Percentiles rank a stretch among this genome's conserved stretches.
phyloP scores from a whole-genome alignment of 1,139 yeast species.

The Geotrichum cucujoidarum region DNA sequence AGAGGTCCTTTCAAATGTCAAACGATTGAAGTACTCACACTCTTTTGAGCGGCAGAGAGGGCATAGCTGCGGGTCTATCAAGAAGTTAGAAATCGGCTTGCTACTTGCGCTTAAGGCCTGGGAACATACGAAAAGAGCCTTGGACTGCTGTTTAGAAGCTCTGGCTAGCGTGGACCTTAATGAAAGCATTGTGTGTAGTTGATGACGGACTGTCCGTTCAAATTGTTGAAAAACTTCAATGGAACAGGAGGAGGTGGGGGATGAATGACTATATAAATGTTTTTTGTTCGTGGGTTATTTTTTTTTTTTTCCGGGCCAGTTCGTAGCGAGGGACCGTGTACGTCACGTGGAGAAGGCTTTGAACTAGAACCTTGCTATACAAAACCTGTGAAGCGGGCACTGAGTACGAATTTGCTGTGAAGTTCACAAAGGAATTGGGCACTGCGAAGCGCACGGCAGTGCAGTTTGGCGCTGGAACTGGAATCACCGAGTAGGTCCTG shows the following conservation, averaged over 20 bases:
- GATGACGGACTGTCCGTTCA: not conserved
- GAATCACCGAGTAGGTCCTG: too few relatives aligned
- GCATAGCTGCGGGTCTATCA: conserved; percentile 10
- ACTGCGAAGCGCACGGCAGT: too few relatives aligned
- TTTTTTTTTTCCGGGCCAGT: not conserved
- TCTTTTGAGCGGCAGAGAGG: conserved; percentile 8
- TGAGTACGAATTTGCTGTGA: too few relatives aligned
- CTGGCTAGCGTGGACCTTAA: conserved; percentile 11
- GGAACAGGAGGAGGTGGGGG: too few relatives aligned
- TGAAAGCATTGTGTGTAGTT: conserved; percentile 8
- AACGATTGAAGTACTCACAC: conserved; percentile 8
- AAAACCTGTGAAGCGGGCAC: too few relatives aligned
- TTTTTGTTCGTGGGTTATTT: not conserved
- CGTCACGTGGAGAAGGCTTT: conserved; percentile 2
- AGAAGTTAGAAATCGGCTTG: too few relatives aligned
- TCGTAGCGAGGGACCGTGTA: not conserved
- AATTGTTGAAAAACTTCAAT: too few relatives aligned
- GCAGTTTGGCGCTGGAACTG: too few relatives aligned
- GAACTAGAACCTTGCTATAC: too few relatives aligned
- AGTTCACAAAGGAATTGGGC: too few relatives aligned
- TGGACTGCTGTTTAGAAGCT: conserved; percentile 6
- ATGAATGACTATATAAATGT: not conserved
- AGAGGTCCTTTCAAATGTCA: too few relatives aligned
- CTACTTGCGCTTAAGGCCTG: too few relatives aligned
- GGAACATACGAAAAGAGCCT: conserved; percentile 7